Base-by-base conservation (phyloP, 2,329 filamentous ascomycete species). In the Botrytis medusae region DNA sequence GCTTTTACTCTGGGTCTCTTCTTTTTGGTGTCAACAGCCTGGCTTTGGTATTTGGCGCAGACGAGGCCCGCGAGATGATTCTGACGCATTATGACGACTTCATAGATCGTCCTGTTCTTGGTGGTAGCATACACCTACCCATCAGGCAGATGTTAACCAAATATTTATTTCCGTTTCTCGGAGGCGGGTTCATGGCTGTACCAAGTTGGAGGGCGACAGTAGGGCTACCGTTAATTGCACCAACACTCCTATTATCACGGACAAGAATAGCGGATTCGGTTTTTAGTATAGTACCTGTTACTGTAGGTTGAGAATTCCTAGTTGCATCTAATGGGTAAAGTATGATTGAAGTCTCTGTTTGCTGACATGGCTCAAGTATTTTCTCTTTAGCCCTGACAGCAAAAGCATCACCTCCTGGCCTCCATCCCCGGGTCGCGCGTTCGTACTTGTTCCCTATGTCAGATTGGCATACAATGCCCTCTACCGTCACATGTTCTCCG, bases 201-300 rank as follows among this genome's bases (percentile, higher is more conserved):
- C 48, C 68, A 46, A 74, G 75, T 59, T 77, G 74, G 75, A 75
- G 72, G 57, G 40, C 77, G 12, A 78, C 77, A 73, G 77, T 91
- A 42, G 90, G 90, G 2, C 81, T 93, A 5, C 89, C 91, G 2
- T 83, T 93, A 10, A 92, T 95, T 73, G 91, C 90, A 0, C 85
- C 91, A 18, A 85, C 89, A 2, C 84, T 95, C 14, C 85, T 94
- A 18, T 85, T 92, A n/a, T 91, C 91, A 32, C 85, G 92, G 48
- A 89, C 91, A 40, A 86, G 84, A 2, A 84, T 91, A 65, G 87
- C 88, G 44, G 91, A 93, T 67, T 74, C 74, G 60, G 71, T 76
- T 5, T 80, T 80, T 72, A 74, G 82, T 2, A 68, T 83, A 25
- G 73, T 82, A 12, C 79, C 83, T 42, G 79, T 83, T 46, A 72